Evolutionary conservation across 306 rosid genomes (phyloP).

Genomic region (Sicyos edulis): DNA sequence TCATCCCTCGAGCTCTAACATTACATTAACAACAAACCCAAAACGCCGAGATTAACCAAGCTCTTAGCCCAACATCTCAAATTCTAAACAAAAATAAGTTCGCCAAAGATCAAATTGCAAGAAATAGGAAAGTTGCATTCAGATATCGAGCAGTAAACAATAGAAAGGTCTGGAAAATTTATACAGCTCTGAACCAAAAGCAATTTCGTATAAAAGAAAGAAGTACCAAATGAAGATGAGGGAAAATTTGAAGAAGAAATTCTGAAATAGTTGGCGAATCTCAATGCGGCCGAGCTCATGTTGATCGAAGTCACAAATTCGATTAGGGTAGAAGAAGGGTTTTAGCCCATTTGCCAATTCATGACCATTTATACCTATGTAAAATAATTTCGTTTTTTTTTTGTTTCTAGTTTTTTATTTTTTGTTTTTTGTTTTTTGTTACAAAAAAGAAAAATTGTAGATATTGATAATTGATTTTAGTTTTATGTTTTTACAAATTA

Average conservation of each 20-base stretch:
- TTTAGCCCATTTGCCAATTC: not conserved
- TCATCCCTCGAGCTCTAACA: conserved; percentile 8
- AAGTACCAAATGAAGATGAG: conserved; percentile 41
- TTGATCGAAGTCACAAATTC: not conserved
- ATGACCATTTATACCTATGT: too few relatives aligned
- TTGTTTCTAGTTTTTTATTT: too few relatives aligned
- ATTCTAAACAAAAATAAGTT: not conserved
- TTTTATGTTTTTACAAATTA: too few relatives aligned
- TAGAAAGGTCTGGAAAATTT: not conserved
- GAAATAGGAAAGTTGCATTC: not conserved
- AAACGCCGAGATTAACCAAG: not conserved
- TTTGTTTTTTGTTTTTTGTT: too few relatives aligned
- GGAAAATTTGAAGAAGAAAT: conserved; percentile 27
- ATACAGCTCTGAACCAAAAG: not conserved
- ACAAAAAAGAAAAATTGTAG: too few relatives aligned
- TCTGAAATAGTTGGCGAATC: conserved; percentile 47
- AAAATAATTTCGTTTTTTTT: too few relatives aligned
- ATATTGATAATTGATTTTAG: too few relatives aligned
- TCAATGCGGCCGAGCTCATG: conserved; percentile 49
- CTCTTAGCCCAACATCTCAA: not conserved
- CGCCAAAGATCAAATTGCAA: not conserved
- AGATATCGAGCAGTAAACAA: not conserved
- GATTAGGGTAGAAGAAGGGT: conserved; percentile 26
- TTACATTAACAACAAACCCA: conserved; percentile 4
- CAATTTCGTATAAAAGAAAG: not conserved